A percentile compares a stretch with the other conserved stretches of the same genome.
Evolutionary conservation across 108 stramenopile species (phyloP).

Genomic region (Nitzschia sp.): DNA sequence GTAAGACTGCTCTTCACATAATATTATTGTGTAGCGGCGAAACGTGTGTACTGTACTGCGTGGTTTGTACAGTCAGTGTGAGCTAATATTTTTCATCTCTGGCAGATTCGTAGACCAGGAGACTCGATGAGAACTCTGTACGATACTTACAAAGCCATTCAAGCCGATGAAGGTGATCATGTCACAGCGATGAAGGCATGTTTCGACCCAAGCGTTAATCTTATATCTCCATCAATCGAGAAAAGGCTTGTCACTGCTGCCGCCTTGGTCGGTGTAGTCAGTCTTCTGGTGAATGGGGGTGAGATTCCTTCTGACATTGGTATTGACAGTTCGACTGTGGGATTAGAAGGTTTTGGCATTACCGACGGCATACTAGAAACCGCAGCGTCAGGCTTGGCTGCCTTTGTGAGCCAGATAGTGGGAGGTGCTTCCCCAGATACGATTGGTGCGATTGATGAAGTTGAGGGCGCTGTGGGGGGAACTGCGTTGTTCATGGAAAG

Average conservation of each 20-base stretch:
- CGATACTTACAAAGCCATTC: constrained; percentile 56
- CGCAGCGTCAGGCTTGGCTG: too few relatives aligned
- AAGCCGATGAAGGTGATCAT: constrained; percentile 64
- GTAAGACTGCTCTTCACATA: neutral
- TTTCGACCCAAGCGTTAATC: constrained; percentile 6
- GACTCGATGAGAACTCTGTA: constrained; percentile 29
- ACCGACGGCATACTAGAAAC: too few relatives aligned
- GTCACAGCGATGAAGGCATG: constrained; percentile 24
- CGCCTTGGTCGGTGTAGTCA: constrained; percentile 3
- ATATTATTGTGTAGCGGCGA: neutral
- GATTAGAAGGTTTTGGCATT: too few relatives aligned
- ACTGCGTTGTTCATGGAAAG: too few relatives aligned
- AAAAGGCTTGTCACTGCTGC: constrained; percentile 9
- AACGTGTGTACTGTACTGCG: neutral
- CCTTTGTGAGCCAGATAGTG: too few relatives aligned
- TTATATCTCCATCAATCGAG: constrained; percentile 17
- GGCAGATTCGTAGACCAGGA: neutral
- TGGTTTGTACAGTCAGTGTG: too few relatives aligned
- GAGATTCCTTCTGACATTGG: neutral
- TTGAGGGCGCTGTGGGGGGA: neutral
- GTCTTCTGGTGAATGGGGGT: neutral
- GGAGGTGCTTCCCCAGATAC: too few relatives aligned
- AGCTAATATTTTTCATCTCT: too few relatives aligned
- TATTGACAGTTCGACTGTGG: neutral
- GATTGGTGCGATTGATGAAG: neutral